A percentile compares a stretch with the other conserved stretches of the same genome.
These are phyloP conservation scores for Paraconiothyrium sp. DNA, from an alignment of 2,329 filamentous ascomycete genomes.

Conservation along the genomic window DNA sequence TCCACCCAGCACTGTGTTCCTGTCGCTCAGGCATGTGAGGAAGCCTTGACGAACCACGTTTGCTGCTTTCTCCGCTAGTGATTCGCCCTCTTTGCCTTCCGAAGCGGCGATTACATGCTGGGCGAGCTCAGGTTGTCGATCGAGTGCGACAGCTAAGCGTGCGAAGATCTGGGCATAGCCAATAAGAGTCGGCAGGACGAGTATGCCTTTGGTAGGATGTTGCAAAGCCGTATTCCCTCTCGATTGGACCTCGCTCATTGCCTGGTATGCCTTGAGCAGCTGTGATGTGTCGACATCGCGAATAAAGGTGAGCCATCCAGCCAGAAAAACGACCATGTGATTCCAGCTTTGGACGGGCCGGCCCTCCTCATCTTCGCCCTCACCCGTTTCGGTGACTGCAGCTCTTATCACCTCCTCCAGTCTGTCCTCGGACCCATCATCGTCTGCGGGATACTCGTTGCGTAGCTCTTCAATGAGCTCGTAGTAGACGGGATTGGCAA, in stretches of 20 bases:
- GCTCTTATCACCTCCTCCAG: slow-evolving; percentile 37
- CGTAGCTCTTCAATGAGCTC: slow-evolving; percentile 40
- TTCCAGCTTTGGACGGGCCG: slow-evolving; percentile 70
- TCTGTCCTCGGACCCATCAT: slow-evolving; percentile 28
- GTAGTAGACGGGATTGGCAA: slow-evolving; percentile 34
- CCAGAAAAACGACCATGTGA: slow-evolving; percentile 80
- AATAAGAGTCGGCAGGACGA: slow-evolving; percentile 85
- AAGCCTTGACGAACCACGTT: slow-evolving; percentile 92
- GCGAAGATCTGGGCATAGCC: slow-evolving; percentile 82
- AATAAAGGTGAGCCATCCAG: slow-evolving; percentile 82
- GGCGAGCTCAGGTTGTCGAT: slow-evolving; percentile 80
- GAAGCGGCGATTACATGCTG: slow-evolving; percentile 65
- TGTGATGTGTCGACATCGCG: slow-evolving; percentile 81
- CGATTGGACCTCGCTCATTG: slow-evolving; percentile 79
- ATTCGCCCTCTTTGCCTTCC: slow-evolving; percentile 71
- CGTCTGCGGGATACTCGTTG: slow-evolving; percentile 33
- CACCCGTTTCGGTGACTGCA: slow-evolving; percentile 52
- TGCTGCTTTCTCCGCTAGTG: slow-evolving; percentile 85
- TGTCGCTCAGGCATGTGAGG: slow-evolving; percentile 86
- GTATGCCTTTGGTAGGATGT: slow-evolving; percentile 79
- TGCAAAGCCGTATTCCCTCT: slow-evolving; percentile 84
- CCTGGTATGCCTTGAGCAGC: slow-evolving; percentile 76
- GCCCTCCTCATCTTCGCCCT: slow-evolving; percentile 69
- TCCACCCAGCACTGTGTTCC: slow-evolving; percentile 69
- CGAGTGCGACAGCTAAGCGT: slow-evolving; percentile 83